Percentiles rank a stretch among this genome's conserved stretches.
Evolutionary conservation across 495 filamentous ascomycete species (phyloP).

Genomic region (Aspergillus sparsus): DNA sequence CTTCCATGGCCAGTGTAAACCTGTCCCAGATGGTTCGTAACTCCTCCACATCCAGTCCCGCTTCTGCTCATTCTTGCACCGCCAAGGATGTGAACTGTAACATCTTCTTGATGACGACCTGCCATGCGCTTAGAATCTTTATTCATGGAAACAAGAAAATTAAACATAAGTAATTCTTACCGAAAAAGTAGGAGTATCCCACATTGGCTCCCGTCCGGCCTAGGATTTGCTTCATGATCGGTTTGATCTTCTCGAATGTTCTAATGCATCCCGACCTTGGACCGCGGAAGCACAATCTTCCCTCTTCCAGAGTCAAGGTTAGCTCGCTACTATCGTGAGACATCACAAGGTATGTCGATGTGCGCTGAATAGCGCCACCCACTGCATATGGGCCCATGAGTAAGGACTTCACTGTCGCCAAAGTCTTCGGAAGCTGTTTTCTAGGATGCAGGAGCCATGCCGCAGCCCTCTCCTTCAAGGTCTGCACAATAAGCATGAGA

Average conservation of each 20-base stretch:
- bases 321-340: constrained; percentile 68
- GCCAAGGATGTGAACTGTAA: constrained; percentile 70
- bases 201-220: constrained; percentile 15
- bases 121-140: neutral
- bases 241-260: neutral
- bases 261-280: constrained; percentile 13
- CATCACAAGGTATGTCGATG: constrained; percentile 71
- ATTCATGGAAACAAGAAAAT: neutral
- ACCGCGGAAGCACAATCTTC: constrained; percentile 26
- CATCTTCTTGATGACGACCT: constrained; percentile 46
- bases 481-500: constrained; percentile 52
- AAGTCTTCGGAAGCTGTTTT: constrained; percentile 39
- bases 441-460: neutral
- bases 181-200: constrained; percentile 20
- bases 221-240: neutral
- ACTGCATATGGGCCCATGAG: constrained; percentile 58
- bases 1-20: constrained; percentile 55
- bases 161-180: neutral
- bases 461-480: neutral
- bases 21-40: constrained; percentile 62
- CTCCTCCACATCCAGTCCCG: constrained; percentile 58
- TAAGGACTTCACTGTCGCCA: constrained; percentile 51
- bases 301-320: constrained; percentile 57
- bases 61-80: constrained; percentile 64
- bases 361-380: constrained; percentile 57